Conservation (phyloP, 805 yeast genomes). For the Wickerhamomyces hampshirensis region DNA sequence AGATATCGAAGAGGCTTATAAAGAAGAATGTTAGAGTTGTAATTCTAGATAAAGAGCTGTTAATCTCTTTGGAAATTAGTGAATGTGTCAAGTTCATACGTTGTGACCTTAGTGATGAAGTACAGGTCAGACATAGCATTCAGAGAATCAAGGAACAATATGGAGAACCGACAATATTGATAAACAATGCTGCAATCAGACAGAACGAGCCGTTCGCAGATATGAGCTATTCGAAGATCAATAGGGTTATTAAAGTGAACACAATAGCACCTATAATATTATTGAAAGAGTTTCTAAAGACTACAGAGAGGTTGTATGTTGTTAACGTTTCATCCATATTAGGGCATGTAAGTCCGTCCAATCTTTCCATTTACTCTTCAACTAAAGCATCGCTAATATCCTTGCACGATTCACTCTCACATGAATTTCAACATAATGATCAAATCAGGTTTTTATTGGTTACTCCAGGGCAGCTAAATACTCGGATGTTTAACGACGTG, state of each 20-base stretch:
- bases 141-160: constrained; percentile 35
- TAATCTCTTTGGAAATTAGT: constrained; percentile 5
- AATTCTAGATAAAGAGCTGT: constrained; percentile 25
- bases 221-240: constrained; percentile 47
- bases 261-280: constrained; percentile 61
- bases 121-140: constrained; percentile 36
- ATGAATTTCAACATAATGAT: constrained; percentile 51
- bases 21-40: constrained; percentile 17
- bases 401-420: constrained; percentile 74
- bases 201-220: constrained; percentile 46
- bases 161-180: constrained; percentile 57
- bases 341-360: constrained; percentile 77
- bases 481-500: constrained; percentile 72
- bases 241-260: constrained; percentile 56
- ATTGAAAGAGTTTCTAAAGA: constrained; percentile 59
- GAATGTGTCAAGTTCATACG: constrained; percentile 38
- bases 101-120: constrained; percentile 63
- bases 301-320: constrained; percentile 54
- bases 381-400: constrained; percentile 82
- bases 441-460: constrained; percentile 70
- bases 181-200: constrained; percentile 83
- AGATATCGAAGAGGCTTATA: constrained; percentile 20
- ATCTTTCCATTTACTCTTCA: constrained; percentile 75
- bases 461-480: constrained; percentile 80
- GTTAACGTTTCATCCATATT: constrained; percentile 76